phyloP scores from a whole-genome alignment of 495 filamentous ascomycete genomes.

The Penicillium egyptiacum region DNA sequence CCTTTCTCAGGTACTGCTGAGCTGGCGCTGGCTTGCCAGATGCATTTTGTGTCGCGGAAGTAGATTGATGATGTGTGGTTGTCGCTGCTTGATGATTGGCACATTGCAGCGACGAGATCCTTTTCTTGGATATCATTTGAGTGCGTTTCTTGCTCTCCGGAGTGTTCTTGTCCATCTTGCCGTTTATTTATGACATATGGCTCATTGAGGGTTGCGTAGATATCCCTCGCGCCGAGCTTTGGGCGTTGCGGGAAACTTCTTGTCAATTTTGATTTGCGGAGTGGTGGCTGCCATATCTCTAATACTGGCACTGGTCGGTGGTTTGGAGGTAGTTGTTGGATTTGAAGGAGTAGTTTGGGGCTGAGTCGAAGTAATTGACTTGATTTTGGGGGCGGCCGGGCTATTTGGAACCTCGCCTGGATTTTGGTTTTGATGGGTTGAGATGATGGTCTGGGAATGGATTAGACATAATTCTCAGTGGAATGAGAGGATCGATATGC shows the following conservation, averaged over 20 bases:
- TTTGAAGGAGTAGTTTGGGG: conserved; percentile 38
- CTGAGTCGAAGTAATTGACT: conserved; percentile 30
- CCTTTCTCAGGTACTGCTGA: conserved; percentile 10
- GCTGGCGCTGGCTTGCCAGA: conserved; percentile 20
- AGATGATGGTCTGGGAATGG: conserved; percentile 10
- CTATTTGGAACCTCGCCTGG: conserved; percentile 38
- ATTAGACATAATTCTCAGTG: neutral
- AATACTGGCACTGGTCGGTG: conserved; percentile 36
- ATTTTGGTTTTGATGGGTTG: conserved; percentile 20
- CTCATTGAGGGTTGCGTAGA: conserved; percentile 38
- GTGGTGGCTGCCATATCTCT: conserved; percentile 39
- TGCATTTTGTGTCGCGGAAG: conserved; percentile 22
- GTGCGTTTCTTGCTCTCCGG: conserved; percentile 14
- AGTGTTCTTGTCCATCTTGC: neutral
- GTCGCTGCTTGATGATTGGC: conserved; percentile 5
- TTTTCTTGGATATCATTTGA: conserved; percentile 8
- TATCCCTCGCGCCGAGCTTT: conserved; percentile 33
- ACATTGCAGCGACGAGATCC: conserved; percentile 27
- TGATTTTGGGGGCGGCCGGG: conserved; percentile 38
- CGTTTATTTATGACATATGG: conserved; percentile 16
- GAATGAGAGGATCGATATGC: neutral
- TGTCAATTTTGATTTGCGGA: conserved; percentile 30
- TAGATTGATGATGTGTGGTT: conserved; percentile 13
- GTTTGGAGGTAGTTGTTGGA: conserved; percentile 38
- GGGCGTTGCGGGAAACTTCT: conserved; percentile 21